Evolutionary conservation across 2,329 filamentous ascomycete species (phyloP), one percentile per base, ranked within the genome.

Genomic region (Anisogramma anomala): DNA sequence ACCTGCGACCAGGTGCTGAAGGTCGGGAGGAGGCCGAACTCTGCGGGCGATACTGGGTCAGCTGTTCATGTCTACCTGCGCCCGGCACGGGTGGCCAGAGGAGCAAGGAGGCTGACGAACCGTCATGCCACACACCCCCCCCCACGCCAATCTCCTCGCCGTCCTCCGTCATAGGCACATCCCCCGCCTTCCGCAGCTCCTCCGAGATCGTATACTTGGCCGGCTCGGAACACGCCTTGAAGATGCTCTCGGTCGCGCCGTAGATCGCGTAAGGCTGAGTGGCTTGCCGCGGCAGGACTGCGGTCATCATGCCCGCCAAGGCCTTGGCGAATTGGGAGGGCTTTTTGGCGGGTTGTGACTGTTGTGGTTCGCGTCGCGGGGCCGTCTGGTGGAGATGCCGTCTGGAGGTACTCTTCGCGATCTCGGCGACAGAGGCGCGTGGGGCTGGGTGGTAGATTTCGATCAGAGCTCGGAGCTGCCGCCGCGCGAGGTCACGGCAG

Each of bases 1-100:
- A 96, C 81, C 62, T 96, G 88, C 15, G 87, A 84, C 91, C 91
- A 98, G 42, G 84, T 89, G 57, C 81, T 88, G 62, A 98, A 98
- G 0, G 87, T 96, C 1, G 87, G 84, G 23, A 74, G 71, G 14
- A 98, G 75, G 19, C 75, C 75, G 49, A 94, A 76, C 38, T 80
- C 85, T 94, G 53, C 11, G 35, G 26, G 11, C 31, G n/a, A 15
- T 13, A 31, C 40, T 4, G 14, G 14, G n/a, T 47, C 6, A 47
- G 45, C 33, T 23, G 22, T 6, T n/a, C n/a, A n/a, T n/a, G n/a
- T n/a, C n/a, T n/a, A 22, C 14, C 20, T 10, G 32, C 39, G 48
- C 20, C 49, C 13, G 25, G 14, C 5, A 17, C 11, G 20, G 27
- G n/a, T 7, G 8, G 14, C 26, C 13, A 30, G 27, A 5, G 3